These are phyloP conservation scores for Blastocystis sp. DNA, from an alignment of 352 stramenopile genomes.

Conservation along the genomic window DNA sequence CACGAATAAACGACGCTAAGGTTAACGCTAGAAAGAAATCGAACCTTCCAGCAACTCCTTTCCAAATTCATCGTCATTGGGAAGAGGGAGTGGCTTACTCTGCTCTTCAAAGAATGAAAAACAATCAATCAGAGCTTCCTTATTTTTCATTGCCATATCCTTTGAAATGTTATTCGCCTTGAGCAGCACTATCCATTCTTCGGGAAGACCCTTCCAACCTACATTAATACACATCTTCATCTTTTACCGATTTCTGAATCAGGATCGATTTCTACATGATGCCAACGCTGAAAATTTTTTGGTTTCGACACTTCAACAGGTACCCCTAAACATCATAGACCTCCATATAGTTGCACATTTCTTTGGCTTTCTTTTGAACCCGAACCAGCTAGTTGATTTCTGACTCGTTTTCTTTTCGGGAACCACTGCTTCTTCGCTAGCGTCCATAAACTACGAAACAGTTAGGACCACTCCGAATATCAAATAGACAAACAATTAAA, in stretches of 20 bases:
- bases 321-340: not conserved
- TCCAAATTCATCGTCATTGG: slow-evolving; percentile 58
- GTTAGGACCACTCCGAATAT: too few species aligned
- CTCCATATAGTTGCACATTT: not conserved
- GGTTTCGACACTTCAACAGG: slow-evolving; percentile 57
- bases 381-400: slow-evolving; percentile 6
- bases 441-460: not conserved
- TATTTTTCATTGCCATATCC: slow-evolving; percentile 70
- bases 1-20: slow-evolving; percentile 59
- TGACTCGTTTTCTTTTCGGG: not conserved
- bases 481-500: too few species aligned
- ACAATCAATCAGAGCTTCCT: slow-evolving; percentile 71
- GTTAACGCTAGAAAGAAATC: not conserved
- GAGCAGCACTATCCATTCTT: slow-evolving; percentile 69
- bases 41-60: slow-evolving; percentile 23
- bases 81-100: slow-evolving; percentile 8
- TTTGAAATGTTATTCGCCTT: slow-evolving; percentile 72
- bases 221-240: not conserved
- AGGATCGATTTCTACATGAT: slow-evolving; percentile 69
- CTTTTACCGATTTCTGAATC: slow-evolving; percentile 8
- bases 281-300: slow-evolving; percentile 68
- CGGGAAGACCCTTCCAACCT: slow-evolving; percentile 69
- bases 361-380: not conserved
- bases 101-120: slow-evolving; percentile 71
- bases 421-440: slow-evolving; percentile 7